Base-by-base conservation (phyloP, 225 moss, liverwort and hornwort genomes). In the Straminergon stramineum region DNA sequence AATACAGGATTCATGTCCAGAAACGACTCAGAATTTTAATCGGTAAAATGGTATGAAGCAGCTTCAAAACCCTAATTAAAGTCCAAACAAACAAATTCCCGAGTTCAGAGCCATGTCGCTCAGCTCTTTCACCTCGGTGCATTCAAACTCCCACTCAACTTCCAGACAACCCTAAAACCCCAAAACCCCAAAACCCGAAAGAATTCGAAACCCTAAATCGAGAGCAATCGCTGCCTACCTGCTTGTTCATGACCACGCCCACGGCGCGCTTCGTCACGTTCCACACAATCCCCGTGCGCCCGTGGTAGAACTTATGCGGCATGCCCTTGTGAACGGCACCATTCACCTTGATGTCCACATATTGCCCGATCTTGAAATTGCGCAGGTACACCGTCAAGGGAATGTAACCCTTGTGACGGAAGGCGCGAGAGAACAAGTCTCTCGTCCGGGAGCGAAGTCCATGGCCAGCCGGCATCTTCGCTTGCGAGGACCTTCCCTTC, bases 311-410 rank as follows among this genome's bases (percentile, higher is more conserved):
- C 93, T 94, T 94, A 32, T 94, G 94, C 10, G 94, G 94, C 94
- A 94, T 94, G 18, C 94, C 93, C 93, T 94, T 94, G 88, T 94
- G 94, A 15, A 94, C 48, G 69, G 94, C 94, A 28, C 94, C 94
- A 83, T 94, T 94, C 87, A 94, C 94, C 92, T 94, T 94, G 90
- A 94, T 93, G 89, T 94, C 94, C 78, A 94, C 94, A 84, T 94
- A 92, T n/a, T 94, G 91, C 18, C 94, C 94, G 85, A 94, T 89
- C 93, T 94, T 94, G 89, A 92, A 94, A 68, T 89, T 93, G 58
- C 93, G 94, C 88, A 94, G 68, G 91, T 94, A 94, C 27, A 90
- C 90, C 57, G 94, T 94, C 87, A 94, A 85, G 89, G 92, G 85
- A 69, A 94, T 94, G 91, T 94, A 94, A 15, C 94, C 94, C 80